A percentile compares a stretch with the other conserved stretches of the same genome.
phyloP scores from a whole-genome alignment of 495 filamentous ascomycete genomes.

The Acidiella bohemica region DNA sequence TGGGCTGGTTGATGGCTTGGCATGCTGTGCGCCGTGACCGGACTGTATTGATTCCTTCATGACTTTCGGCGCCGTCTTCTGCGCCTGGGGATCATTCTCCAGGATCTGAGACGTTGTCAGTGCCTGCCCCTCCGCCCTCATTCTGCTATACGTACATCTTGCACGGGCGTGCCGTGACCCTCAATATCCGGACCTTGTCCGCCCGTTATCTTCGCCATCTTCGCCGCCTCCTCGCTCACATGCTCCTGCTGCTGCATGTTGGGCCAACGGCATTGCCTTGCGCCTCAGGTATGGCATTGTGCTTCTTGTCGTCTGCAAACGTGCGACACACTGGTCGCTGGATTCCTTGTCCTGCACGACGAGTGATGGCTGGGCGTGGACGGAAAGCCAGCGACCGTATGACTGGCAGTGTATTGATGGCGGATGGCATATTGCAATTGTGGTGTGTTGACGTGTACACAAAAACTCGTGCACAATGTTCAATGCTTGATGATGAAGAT shows the following conservation, averaged over 20 bases:
- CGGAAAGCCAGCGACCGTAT: slow-evolving; percentile 35
- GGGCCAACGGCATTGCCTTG: slow-evolving; percentile 33
- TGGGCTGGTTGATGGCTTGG: slow-evolving; percentile 7
- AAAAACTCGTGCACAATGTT: too few relatives aligned
- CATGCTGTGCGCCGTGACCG: slow-evolving; percentile 3
- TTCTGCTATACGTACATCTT: slow-evolving; percentile 39
- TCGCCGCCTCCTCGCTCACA: slow-evolving; percentile 53
- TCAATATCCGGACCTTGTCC: slow-evolving; percentile 43
- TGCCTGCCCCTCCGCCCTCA: slow-evolving; percentile 7
- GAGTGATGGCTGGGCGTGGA: slow-evolving; percentile 26
- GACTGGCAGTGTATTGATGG: slow-evolving; percentile 16
- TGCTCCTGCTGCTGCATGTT: slow-evolving; percentile 44
- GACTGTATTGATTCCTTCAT: slow-evolving; percentile 44
- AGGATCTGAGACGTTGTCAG: slow-evolving; percentile 39
- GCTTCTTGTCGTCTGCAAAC: slow-evolving; percentile 27
- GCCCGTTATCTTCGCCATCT: slow-evolving; percentile 39
- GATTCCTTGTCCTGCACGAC: slow-evolving; percentile 5
- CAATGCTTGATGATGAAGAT: too few relatives aligned
- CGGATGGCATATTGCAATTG: not conserved
- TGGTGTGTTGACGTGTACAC: slow-evolving; percentile 1
- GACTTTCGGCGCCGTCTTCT: slow-evolving; percentile 54
- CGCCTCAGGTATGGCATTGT: slow-evolving; percentile 21
- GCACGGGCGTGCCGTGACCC: slow-evolving; percentile 47
- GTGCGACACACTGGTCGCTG: slow-evolving; percentile 5
- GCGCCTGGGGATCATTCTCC: slow-evolving; percentile 45